Evolutionary conservation across 2,329 filamentous ascomycete genomes (phyloP), one percentile per base, ranked within the genome.

Genomic region (Aspergillus intermedius): DNA sequence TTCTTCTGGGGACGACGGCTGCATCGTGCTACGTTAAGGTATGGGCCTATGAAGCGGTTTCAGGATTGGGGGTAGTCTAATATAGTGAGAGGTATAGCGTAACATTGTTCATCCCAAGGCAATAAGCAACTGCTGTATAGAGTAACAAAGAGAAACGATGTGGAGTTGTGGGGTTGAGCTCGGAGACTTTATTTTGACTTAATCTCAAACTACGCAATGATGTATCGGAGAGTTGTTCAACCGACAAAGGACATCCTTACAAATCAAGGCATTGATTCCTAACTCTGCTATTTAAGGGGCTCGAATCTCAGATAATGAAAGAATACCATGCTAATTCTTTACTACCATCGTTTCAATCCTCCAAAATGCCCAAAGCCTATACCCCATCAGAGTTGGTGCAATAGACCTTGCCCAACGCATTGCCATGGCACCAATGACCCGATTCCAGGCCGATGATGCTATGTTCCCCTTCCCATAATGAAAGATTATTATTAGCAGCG

Each of bases 341-440:
- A 30, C 25, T 19, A n/a, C 44, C 39, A 48, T 44, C 19, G 59
- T 62, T 55, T 53, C 61, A 4, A 64, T 53, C 63, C 56, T 70
- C 64, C 54, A 53, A 30, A 30, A 30, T 30, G 25, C 25, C 25
- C 2, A 30, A 30, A 5, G 25, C 25, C 25, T 30, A 12, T 30
- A 30, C 55, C 4, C 74, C 17, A 52, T 78, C 25, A 54, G 60
- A 13, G 57, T 77, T 15, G 76, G 76, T 22, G 53, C 57, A 19
- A 53, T 68, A 52, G 55, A 64, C 12, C 69, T 79, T 25, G 59
- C 65, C 34, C 69, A 74, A 54, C 74, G 76, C 39, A 58, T 84
- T 34, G 74, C 72, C 37, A 75, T 84, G 69, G 76, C 80, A 12
- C 80, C 81, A 2, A 65, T 84, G 48, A 82, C 80, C 15, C 74